Evolutionary conservation across 352 stramenopile species (phyloP), one percentile per base, ranked within the genome.

Genomic region (Peronosclerospora sorghi): DNA sequence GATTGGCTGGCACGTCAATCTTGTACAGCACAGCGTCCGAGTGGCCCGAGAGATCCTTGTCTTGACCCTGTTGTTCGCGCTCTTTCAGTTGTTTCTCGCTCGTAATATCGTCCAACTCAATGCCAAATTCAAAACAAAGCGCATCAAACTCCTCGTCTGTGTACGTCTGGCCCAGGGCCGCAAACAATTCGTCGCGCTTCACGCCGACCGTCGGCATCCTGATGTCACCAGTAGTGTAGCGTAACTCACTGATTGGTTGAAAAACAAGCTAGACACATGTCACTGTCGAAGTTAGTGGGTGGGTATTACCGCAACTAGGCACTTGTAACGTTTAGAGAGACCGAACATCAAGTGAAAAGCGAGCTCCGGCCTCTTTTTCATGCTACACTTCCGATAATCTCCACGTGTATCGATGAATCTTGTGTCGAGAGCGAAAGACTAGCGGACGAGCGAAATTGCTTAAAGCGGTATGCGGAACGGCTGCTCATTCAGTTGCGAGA

Each of bases 51-150:
- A 56, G 55, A 32, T 81, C 69, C 14, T 71, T 84, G 40, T 80
- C 67, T 39, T 68, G 62, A 45, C 70, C 73, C 64, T 87, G 72
- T 1, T 35, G 38, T 57, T 92, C 81, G 47, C 80, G 73, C 59
- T 89, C 65, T 55, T 88, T 90, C 52, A 93, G 78, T 62, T 86
- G 71, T 39, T 78, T 80, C 52, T 89, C 78, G 56, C 72, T 89
- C 59, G 82, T 94, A 42, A 95, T 82, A 53, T 93, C 79, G 56
- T 93, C 81, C 48, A 99, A 69, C 62, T 99, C 96, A 48, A 99
- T 97, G 44, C 97, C 97, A 60, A 99, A 99, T 76, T 99, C 96
- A 67, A 99, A 99, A 73, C 96, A 99, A 14, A 99, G 79, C 50
- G 98, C 83, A 57, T 99, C 96, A 69, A 99, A 99, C 62, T 98